A percentile compares a stretch with the other conserved stretches of the same genome.
phyloP scores from a whole-genome alignment of 257 asterid species.

The Catharanthus roseus region DNA sequence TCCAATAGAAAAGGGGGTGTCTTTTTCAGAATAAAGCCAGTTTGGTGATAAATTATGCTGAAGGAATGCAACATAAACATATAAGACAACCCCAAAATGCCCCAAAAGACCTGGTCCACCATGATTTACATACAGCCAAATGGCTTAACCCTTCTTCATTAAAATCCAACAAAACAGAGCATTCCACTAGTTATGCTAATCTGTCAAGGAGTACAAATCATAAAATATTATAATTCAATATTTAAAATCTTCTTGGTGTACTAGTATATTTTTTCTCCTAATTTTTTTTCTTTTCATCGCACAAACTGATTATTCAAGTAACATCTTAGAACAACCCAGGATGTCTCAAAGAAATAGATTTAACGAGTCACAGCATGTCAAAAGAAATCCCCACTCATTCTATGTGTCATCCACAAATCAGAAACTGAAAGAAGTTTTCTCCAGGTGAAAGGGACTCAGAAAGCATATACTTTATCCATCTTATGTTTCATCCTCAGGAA shows the following conservation, averaged over 20 bases:
- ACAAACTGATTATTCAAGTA: background rate
- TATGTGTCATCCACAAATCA: background rate
- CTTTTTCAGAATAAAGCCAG: background rate
- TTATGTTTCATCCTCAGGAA: background rate
- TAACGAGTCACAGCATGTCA: background rate
- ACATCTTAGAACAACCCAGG: background rate
- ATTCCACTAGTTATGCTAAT: background rate
- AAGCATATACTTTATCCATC: background rate
- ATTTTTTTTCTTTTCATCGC: background rate
- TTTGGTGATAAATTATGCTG: background rate
- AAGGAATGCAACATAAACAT: background rate
- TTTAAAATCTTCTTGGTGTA: background rate
- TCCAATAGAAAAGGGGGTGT: too few relatives aligned
- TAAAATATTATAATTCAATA: background rate
- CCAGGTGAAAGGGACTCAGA: background rate
- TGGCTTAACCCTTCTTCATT: background rate
- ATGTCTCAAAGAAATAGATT: background rate
- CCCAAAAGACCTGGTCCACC: slow-evolving; percentile 1
- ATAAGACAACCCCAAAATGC: background rate
- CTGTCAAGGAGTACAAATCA: background rate
- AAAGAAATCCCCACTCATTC: too few relatives aligned
- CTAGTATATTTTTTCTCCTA: background rate
- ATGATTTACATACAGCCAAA: too few relatives aligned
- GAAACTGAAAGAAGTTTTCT: background rate
- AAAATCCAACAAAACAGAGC: background rate